Conservation (phyloP, 2,329 filamentous ascomycete species). For the Cladophialophora immunda region DNA sequence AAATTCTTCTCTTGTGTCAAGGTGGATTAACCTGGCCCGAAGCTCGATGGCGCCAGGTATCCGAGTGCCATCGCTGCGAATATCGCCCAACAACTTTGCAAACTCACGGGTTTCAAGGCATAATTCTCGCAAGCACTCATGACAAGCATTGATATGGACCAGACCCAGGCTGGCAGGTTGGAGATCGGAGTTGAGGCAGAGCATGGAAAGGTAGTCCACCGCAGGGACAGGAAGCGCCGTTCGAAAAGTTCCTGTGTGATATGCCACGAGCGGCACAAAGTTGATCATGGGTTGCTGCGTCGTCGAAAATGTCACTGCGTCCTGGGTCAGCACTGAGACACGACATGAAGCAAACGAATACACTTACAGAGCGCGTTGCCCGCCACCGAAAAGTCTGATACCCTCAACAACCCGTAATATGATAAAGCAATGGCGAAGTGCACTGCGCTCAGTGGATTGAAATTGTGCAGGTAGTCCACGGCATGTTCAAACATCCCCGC, state of each 20-base stretch:
- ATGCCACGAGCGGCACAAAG: conserved; percentile 91
- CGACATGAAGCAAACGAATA: conserved; percentile 14
- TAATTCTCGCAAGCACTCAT: conserved; percentile 90
- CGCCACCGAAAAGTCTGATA: conserved; percentile 79
- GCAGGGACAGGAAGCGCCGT: conserved; percentile 88
- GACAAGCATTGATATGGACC: conserved; percentile 82
- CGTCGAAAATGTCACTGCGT: conserved; percentile 62
- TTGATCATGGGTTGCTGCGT: conserved; percentile 78
- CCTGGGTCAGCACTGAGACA: conserved; percentile 31
- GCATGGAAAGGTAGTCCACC: conserved; percentile 89
- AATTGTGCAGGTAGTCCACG: conserved; percentile 87
- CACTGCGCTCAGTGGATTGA: conserved; percentile 90
- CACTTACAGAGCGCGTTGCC: conserved; percentile 72
- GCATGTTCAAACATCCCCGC: conserved; percentile 95
- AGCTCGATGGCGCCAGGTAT: conserved; percentile 89
- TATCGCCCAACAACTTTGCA: conserved; percentile 90
- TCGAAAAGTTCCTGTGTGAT: conserved; percentile 96
- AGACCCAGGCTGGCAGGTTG: conserved; percentile 72
- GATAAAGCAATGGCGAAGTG: conserved; percentile 91
- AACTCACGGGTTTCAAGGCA: conserved; percentile 98
- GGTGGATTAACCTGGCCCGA: conserved; percentile 79
- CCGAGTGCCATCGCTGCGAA: conserved; percentile 82
- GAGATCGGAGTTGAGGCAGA: conserved; percentile 89
- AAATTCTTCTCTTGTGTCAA: conserved; percentile 82
- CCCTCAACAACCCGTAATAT: conserved; percentile 88